phyloP scores from a whole-genome alignment of 768 basidiomycete genomes.

The Omphalotus guepiniiformis region DNA sequence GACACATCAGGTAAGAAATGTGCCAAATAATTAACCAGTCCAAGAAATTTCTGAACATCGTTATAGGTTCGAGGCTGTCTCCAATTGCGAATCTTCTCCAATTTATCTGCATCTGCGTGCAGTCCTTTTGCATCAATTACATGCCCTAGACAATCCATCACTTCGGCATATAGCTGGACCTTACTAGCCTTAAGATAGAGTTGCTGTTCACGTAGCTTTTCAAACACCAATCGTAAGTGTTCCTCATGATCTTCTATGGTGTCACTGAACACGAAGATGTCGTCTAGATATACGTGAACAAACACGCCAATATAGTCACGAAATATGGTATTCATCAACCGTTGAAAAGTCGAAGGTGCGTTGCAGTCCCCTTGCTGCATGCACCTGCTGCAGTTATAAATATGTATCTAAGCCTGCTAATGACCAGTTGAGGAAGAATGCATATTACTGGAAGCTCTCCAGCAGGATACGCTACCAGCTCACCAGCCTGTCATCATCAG shows the following conservation, averaged over 20 bases:
- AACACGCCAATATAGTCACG: constrained; percentile 3
- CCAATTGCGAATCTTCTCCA: constrained; percentile 22
- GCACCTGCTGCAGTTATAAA: no score
- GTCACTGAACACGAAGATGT: constrained; percentile 12
- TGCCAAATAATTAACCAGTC: constrained; percentile 25
- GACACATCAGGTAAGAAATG: constrained; percentile 25
- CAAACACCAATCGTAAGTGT: constrained; percentile 22
- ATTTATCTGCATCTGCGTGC: constrained; percentile 26
- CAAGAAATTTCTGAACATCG: constrained; percentile 25
- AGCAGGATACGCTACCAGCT: no score
- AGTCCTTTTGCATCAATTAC: constrained; percentile 25
- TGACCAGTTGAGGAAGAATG: no score
- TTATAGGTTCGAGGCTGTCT: constrained; percentile 14
- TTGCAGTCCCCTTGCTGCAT: constrained; percentile 26
- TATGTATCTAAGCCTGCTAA: no score
- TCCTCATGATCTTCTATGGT: constrained; percentile 23
- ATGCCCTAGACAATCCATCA: constrained; percentile 27
- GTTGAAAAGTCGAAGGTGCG: constrained; percentile 27
- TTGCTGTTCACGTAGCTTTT: constrained; percentile 11
- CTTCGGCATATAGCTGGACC: constrained; percentile 16
- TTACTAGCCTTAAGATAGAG: constrained; percentile 24
- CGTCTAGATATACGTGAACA: background rate
- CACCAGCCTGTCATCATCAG: no score
- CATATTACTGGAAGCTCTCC: no score
- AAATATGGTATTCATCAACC: constrained; percentile 27